Evolutionary conservation across 2,329 filamentous ascomycete species (phyloP), one percentile per base, ranked within the genome.

Genomic region (Aureobasidium sp.): DNA sequence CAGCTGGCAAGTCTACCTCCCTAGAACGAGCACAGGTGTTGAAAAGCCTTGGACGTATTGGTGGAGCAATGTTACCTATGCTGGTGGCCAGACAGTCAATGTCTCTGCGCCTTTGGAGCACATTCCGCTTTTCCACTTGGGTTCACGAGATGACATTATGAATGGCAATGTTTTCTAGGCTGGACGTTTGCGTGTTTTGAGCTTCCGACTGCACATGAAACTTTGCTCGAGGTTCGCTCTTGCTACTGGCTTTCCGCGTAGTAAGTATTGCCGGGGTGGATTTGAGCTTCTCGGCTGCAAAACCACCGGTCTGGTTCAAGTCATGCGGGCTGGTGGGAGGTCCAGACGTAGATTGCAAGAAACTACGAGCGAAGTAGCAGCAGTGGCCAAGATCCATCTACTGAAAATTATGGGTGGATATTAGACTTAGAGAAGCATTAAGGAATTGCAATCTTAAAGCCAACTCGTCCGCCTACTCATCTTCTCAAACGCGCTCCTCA

Each of bases 1-100:
- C 1, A 60, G 66, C 41, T 70, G 68, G 66, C 51, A 58, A 3
- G 68, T 70, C 1, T 71, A 71, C 59, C 44, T 71, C 8, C 68
- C 68, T 3, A 55, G 60, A 44, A 62, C 64, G 3, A 41, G 38
- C 0, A 17, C 7, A 7, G 55, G 56, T 51, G 55, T 44, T 0
- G 61, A 59, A 6, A 61, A 61, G 45, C 60, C 64, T 6, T 71
- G 69, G 69, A 70, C 67, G 19, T 69, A 70, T 52, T 70, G 68
- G 68, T 70, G 68, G 68, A 68, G 66, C 1, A 70, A 70, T 49
- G 52, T 62, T 25, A 70, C 67, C 25, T 70, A 65, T 61, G 62
- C 63, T n/a, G 68, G 68, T 3, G 68, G 68, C 1, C 67, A 68
- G 57, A 60, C 34, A 14, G 63, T 64, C 12, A 61, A 50, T 10